Conservation (phyloP, 176 grass and related monocot genomes). For the Zizania latifolia region DNA sequence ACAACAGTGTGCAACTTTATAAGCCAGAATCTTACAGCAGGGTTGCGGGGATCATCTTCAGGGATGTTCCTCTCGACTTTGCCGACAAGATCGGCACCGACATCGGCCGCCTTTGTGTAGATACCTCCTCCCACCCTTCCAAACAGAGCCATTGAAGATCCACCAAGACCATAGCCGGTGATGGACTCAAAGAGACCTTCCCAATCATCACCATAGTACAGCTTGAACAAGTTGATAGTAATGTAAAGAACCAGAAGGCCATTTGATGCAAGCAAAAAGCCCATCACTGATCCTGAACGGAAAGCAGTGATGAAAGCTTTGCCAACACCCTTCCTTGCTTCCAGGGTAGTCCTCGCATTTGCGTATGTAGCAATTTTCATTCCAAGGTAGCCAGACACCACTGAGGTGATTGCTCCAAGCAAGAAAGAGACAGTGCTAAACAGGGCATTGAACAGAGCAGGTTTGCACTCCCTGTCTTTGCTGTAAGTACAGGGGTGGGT, state of each 20-base stretch:
- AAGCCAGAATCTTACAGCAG: conserved; percentile 32
- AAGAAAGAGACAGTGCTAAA: conserved; percentile 49
- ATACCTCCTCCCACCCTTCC: conserved; percentile 55
- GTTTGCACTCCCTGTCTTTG: conserved; percentile 40
- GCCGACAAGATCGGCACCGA: conserved; percentile 49
- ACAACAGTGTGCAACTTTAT: not conserved
- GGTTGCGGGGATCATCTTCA: conserved; percentile 58
- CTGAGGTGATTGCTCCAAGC: conserved; percentile 44
- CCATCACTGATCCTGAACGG: conserved; percentile 49
- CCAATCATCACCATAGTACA: conserved; percentile 57
- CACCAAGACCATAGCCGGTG: conserved; percentile 53
- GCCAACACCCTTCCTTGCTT: conserved; percentile 47
- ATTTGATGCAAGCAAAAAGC: conserved; percentile 41
- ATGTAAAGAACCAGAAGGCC: conserved; percentile 47
- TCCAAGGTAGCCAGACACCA: conserved; percentile 49
- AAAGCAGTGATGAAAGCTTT: conserved; percentile 48
- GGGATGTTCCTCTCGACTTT: conserved; percentile 62
- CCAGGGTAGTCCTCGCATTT: conserved; percentile 50
- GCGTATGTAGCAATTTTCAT: conserved; percentile 55
- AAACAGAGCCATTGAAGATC: conserved; percentile 53
- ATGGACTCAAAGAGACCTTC: conserved; percentile 55
- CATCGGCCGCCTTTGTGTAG: conserved; percentile 51
- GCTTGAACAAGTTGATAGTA: conserved; percentile 36
- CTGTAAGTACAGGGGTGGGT: conserved; percentile 53
- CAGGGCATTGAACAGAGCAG: conserved; percentile 36